Percentiles rank a stretch among this genome's conserved stretches.
Evolutionary conservation across 306 rosid species (phyloP).

Genomic region (Luffa acutangula): DNA sequence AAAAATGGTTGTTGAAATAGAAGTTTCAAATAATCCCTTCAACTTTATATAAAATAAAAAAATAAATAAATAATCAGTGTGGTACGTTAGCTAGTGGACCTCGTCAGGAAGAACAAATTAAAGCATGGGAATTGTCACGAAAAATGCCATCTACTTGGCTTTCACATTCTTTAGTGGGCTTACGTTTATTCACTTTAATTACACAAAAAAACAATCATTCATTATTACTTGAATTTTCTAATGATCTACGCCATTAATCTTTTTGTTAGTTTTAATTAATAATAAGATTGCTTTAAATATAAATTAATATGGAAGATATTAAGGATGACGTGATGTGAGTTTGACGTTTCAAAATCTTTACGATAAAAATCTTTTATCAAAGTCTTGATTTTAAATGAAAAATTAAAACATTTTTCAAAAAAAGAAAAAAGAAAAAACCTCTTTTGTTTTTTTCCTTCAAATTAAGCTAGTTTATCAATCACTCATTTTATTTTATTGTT

Average conservation of each 20-base stretch:
- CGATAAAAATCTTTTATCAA: not conserved
- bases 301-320: not conserved
- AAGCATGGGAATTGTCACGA: not conserved
- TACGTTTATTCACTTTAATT: not conserved
- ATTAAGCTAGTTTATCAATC: no score
- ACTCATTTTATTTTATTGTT: no score
- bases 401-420: no score
- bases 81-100: not conserved
- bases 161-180: not conserved
- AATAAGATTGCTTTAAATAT: not conserved
- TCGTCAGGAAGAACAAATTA: slow-evolving; percentile 1
- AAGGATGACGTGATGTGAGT: not conserved
- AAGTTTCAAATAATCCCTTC: not conserved
- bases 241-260: not conserved
- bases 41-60: not conserved
- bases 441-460: no score
- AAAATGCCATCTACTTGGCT: not conserved
- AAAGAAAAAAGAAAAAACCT: no score
- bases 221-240: not conserved
- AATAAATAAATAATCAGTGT: not conserved
- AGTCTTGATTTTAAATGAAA: no score
- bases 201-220: not conserved
- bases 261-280: not conserved
- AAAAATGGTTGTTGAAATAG: not conserved
- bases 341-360: not conserved